Percentiles rank a stretch among this genome's conserved stretches.
phyloP scores from a whole-genome alignment of 352 stramenopile species.

The Globisporangium spiculum region DNA sequence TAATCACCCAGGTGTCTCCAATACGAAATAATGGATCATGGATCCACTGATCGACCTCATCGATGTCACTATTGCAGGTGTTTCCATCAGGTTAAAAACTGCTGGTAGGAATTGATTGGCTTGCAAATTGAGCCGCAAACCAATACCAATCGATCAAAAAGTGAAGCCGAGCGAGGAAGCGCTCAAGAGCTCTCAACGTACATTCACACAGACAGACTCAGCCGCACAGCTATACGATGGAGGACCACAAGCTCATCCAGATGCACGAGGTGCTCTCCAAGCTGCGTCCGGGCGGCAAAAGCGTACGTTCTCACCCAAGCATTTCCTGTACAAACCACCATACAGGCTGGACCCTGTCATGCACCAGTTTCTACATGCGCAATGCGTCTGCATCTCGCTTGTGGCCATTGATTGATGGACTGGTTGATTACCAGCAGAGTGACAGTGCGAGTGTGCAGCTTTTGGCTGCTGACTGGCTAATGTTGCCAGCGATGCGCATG shows the following conservation, averaged over 20 bases:
- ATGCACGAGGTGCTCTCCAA: conserved; percentile 85
- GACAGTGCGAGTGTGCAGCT: background rate
- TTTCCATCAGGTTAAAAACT: too few relatives aligned
- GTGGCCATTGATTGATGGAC: background rate
- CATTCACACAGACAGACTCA: background rate
- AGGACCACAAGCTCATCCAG: conserved; percentile 80
- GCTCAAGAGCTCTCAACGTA: background rate
- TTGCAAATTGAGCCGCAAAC: background rate
- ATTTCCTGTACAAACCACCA: background rate
- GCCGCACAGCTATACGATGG: conserved; percentile 38
- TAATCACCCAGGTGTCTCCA: too few relatives aligned
- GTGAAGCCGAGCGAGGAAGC: background rate
- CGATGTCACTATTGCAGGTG: too few relatives aligned
- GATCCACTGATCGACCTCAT: too few relatives aligned
- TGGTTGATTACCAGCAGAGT: background rate
- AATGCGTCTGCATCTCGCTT: background rate
- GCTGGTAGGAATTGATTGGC: background rate
- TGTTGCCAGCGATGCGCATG: background rate
- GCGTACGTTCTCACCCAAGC: conserved; percentile 30
- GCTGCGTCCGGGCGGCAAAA: conserved; percentile 79
- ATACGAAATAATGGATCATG: too few relatives aligned
- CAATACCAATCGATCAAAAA: background rate
- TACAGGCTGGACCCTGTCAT: conserved; percentile 6
- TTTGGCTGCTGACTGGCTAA: background rate
- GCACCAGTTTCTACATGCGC: background rate